phyloP scores from a whole-genome alignment of 2,329 filamentous ascomycete genomes.

The Sporothrix protearum region DNA sequence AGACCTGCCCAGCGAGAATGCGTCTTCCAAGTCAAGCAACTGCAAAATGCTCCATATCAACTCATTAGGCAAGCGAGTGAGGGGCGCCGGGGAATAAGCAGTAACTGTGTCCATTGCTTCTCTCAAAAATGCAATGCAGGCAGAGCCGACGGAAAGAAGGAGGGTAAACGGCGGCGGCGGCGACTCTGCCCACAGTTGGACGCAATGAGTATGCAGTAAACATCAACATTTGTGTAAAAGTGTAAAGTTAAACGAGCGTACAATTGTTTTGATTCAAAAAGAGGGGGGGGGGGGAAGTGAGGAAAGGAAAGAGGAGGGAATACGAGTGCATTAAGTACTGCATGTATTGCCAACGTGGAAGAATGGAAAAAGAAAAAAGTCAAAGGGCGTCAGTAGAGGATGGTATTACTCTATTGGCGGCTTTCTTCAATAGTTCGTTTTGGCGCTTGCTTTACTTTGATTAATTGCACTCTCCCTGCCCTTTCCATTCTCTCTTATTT shows the following conservation, averaged over 20 bases:
- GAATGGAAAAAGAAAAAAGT: not conserved
- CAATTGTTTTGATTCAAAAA: not conserved
- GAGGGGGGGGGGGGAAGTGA: not conserved
- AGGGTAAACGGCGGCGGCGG: not conserved
- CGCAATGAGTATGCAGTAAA: not conserved
- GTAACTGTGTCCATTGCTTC: not conserved
- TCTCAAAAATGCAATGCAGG: not conserved
- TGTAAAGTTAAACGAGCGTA: not conserved
- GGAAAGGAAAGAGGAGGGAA: not conserved
- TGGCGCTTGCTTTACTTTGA: not conserved
- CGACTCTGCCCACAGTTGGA: slow-evolving; percentile 11
- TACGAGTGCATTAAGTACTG: not conserved
- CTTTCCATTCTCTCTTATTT: not conserved
- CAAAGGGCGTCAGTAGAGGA: not conserved
- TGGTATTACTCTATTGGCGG: not conserved
- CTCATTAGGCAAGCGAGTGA: slow-evolving; percentile 56
- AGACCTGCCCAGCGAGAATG: slow-evolving; percentile 53
- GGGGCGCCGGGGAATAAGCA: slow-evolving; percentile 32
- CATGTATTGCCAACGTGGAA: not conserved
- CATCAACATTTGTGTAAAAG: not conserved
- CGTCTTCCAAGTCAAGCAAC: slow-evolving; percentile 55
- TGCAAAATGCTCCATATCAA: slow-evolving; percentile 57
- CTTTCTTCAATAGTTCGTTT: not conserved
- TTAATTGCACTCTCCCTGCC: not conserved
- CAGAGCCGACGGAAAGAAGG: not conserved